Base-by-base conservation (phyloP, 305 asterid genomes). In the Rubia balearica region DNA sequence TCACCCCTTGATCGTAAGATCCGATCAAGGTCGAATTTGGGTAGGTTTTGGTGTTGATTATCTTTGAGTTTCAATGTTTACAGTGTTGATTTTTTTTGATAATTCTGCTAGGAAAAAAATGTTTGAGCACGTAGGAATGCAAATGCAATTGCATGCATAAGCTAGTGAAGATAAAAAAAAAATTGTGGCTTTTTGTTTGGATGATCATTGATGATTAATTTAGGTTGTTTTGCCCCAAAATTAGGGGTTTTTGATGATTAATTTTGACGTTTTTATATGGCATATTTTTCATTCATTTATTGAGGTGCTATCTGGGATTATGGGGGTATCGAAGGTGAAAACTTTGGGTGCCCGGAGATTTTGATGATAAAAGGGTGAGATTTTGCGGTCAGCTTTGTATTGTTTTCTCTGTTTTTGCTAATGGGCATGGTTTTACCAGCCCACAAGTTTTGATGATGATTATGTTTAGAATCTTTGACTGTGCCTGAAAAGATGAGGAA, bases 361-460 rank as follows among this genome's bases (percentile, higher is more conserved):
- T 75, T 67, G 80, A 78, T 78, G 80, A 24, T 76, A 38, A 68
- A 76, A 74, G 71, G 77, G 83, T 76, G 55, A 49, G 72, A 24
- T 67, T 73, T 75, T 70, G 24, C 22, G 19, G 57, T 57, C 62
- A 51, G 30, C 19, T 59, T 77, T 53, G 61, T 36, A 38, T 30
- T 14, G 14, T 19, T 62, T 65, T 68, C 5, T 73, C 61, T 24
- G 60, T 69, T 51, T 53, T 27, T 76, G 48, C 69, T 55, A 67
- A 61, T 49, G 36, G 30, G 30, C 61, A 14, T 27, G 70, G 27
- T 24, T 49, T 66, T 59, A 66, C 56, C 36, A 69, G 72, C 30
- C 55, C 46, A 33, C 71, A 70, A 41, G 59, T 57, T 30, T 9
- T 21, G 72, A 27, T 40, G 72, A 27, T 70, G 55, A 22, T 57